These are phyloP conservation scores for Hemerocallis citrina DNA, from an alignment of 106 monocot species.

Conservation along the genomic window DNA sequence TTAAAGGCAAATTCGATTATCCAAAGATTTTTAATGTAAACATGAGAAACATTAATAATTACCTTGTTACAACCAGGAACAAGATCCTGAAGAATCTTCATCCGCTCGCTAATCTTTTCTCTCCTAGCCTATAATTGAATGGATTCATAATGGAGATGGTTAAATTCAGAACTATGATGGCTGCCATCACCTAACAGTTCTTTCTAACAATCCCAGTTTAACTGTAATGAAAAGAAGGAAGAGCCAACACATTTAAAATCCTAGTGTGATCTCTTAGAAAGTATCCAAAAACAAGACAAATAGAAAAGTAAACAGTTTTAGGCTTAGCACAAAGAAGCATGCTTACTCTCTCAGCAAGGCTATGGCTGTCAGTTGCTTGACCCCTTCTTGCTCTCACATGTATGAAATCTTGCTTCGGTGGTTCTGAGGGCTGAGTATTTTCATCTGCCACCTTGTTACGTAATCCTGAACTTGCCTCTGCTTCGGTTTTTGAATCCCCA, in stretches of 20 bases:
- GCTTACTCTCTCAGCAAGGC: constrained; percentile 89
- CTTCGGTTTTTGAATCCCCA: constrained; percentile 44
- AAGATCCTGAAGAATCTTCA: constrained; percentile 87
- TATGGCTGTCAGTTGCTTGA: constrained; percentile 95
- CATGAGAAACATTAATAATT: background rate
- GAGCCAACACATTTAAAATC: background rate
- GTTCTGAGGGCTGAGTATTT: constrained; percentile 35
- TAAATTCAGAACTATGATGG: background rate
- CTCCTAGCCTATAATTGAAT: constrained; percentile 57
- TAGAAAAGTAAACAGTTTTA: background rate
- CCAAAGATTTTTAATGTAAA: background rate
- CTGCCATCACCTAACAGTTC: background rate
- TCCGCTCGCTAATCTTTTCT: constrained; percentile 85
- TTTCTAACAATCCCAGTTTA: background rate
- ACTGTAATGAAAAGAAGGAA: background rate
- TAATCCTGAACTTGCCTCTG: constrained; percentile 37
- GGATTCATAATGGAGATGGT: constrained; percentile 1
- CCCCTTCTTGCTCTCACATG: constrained; percentile 94
- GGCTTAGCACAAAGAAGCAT: no score
- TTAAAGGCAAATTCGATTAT: background rate
- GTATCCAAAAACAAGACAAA: background rate
- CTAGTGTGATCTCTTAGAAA: background rate
- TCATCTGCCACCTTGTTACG: constrained; percentile 34
- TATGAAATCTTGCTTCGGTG: constrained; percentile 69
- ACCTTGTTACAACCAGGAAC: constrained; percentile 93